phyloP scores from a whole-genome alignment of 1,139 yeast genomes.

The Debaryomyces fabryi region DNA sequence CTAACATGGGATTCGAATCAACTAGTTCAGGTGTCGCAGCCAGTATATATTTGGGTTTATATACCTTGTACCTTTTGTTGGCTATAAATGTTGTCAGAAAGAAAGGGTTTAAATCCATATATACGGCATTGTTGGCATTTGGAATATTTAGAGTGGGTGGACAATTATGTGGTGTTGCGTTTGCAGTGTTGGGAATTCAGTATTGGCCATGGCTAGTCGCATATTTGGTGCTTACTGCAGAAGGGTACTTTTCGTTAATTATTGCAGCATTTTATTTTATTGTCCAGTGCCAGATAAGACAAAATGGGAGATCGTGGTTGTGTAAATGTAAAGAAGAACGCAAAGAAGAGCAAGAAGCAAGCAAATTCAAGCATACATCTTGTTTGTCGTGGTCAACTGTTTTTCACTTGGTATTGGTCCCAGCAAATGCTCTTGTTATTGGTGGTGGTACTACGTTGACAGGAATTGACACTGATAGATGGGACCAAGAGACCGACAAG shows the following conservation, averaged over 20 bases:
- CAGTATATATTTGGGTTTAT: constrained; percentile 31
- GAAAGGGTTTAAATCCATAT: constrained; percentile 27
- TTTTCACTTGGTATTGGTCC: constrained; percentile 31
- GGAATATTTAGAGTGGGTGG: constrained; percentile 37
- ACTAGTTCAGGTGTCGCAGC: constrained; percentile 37
- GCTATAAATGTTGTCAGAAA: constrained; percentile 18
- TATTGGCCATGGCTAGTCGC: constrained; percentile 40
- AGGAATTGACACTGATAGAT: constrained; percentile 22
- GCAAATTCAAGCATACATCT: background rate
- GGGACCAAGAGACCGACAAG: constrained; percentile 11
- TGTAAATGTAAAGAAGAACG: background rate
- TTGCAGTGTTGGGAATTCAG: constrained; percentile 30
- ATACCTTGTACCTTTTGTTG: constrained; percentile 23
- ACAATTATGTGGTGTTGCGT: constrained; percentile 39
- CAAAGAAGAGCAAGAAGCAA: background rate
- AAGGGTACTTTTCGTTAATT: constrained; percentile 41
- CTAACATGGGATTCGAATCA: constrained; percentile 14
- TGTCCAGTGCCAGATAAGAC: constrained; percentile 26
- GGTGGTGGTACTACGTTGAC: constrained; percentile 39
- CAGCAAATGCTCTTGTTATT: constrained; percentile 38
- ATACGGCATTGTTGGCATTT: constrained; percentile 26
- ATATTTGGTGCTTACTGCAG: constrained; percentile 41
- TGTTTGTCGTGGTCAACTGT: constrained; percentile 10
- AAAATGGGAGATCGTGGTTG: constrained; percentile 21
- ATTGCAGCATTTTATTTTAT: constrained; percentile 30